Percentiles rank a stretch among this genome's conserved stretches.
Evolutionary conservation across 139 green algal genomes (phyloP).

Genomic region (Axilococcus clingmanii): DNA sequence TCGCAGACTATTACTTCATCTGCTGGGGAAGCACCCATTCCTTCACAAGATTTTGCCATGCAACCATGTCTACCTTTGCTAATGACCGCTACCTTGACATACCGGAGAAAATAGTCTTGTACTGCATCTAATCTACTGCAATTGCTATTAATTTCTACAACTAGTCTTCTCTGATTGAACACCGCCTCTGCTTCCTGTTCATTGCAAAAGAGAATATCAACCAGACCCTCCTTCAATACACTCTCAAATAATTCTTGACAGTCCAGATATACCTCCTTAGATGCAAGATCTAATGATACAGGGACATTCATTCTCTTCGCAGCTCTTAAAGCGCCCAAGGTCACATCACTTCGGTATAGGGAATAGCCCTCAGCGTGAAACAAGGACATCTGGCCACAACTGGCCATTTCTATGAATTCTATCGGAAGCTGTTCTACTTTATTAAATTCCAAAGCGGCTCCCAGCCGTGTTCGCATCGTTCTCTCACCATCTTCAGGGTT

Average conservation of each 20-base stretch:
- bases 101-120: neutral
- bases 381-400: constrained; percentile 7
- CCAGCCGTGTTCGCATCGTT: constrained; percentile 84
- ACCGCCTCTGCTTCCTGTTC: constrained; percentile 65
- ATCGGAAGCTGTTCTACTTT: constrained; percentile 21
- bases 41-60: constrained; percentile 9
- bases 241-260: constrained; percentile 39
- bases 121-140: neutral
- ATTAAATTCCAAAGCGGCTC: constrained; percentile 51
- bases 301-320: constrained; percentile 13
- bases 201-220: constrained; percentile 82
- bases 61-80: constrained; percentile 56
- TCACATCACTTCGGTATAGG: constrained; percentile 45
- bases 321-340: constrained; percentile 12
- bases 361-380: constrained; percentile 79
- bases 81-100: constrained; percentile 21
- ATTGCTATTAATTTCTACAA: neutral
- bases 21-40: neutral
- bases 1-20: constrained; percentile 32
- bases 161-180: neutral
- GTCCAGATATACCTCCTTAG: constrained; percentile 58
- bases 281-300: constrained; percentile 70
- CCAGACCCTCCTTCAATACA: constrained; percentile 32
- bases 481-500: constrained; percentile 65
- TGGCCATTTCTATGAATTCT: constrained; percentile 13